Evolutionary conservation across 495 filamentous ascomycete species (phyloP).

Genomic region (Talaromyces trachyspermus): DNA sequence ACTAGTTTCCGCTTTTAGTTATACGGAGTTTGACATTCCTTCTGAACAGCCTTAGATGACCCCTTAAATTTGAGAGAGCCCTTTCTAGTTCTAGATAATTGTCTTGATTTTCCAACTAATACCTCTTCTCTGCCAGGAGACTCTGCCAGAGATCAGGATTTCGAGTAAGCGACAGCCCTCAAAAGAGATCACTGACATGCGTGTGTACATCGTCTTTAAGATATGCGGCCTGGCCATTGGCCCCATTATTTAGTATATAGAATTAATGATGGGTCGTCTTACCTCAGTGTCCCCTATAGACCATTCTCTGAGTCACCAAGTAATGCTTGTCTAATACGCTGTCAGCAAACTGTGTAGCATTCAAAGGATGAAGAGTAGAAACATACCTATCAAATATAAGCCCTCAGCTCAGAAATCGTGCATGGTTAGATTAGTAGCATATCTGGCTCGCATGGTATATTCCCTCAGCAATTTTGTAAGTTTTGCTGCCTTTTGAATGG

Average conservation of each 20-base stretch:
- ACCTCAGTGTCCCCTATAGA: constrained; percentile 13
- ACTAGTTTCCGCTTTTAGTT: constrained; percentile 18
- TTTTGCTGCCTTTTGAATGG: too few relatives aligned
- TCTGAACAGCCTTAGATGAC: constrained; percentile 3
- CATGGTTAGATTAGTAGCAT: constrained; percentile 10
- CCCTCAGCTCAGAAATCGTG: constrained; percentile 18
- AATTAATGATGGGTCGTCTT: constrained; percentile 13
- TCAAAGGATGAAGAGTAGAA: constrained; percentile 7
- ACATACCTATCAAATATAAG: constrained; percentile 15
- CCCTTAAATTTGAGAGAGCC: neutral
- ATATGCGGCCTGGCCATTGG: constrained; percentile 14
- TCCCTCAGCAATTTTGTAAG: neutral
- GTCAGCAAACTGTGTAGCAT: constrained; percentile 7
- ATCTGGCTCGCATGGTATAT: constrained; percentile 11
- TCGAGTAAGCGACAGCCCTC: constrained; percentile 12
- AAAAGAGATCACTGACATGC: constrained; percentile 15
- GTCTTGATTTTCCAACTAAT: constrained; percentile 14
- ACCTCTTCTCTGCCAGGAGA: constrained; percentile 17
- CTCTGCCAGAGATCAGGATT: constrained; percentile 20
- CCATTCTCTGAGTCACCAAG: constrained; percentile 16
- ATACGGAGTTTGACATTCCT: constrained; percentile 13
- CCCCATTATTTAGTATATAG: constrained; percentile 17
- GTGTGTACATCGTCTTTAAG: constrained; percentile 14
- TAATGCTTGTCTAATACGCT: constrained; percentile 18
- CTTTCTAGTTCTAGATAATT: constrained; percentile 13